Evolutionary conservation across 768 basidiomycete species (phyloP), one percentile per base, ranked within the genome.

Genomic region (Strobilomyces confusus): DNA sequence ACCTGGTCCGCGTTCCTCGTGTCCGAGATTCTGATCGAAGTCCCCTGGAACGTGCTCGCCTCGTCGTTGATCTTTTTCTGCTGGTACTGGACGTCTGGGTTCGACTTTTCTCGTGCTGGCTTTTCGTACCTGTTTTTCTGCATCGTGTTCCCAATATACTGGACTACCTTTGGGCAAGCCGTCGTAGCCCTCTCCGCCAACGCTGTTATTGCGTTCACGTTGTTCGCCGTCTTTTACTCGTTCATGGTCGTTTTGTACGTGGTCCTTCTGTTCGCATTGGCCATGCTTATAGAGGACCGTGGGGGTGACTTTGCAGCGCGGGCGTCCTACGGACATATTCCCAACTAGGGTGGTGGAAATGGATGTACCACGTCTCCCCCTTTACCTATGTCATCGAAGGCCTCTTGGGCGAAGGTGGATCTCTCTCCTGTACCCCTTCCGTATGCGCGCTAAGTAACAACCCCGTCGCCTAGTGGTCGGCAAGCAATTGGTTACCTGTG

Each of bases 1-100:
- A 73, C 73, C 58, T 86, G 83, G 83, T 74, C 79, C 0, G 79
- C 81, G 0, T 69, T 84, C 30, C 55, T 82, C n/a, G 76, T 80
- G 1, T 73, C 82, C 0, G 78, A 80, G 58, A 67, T 84, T 22
- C 54, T 83, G 13, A 69, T 70, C 32, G 78, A 79, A 61, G 41
- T 75, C 1, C 76, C 76, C 15, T 73, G 75, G 65, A 78, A 78
- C 53, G 72, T 77, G 19, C 15, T 73, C 38, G 65, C 64, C 9
- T 71, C 73, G 0, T 67, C 74, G 8, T 8, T 80, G 19, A 74
- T 73, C 63, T 80, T 75, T 63, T 41, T 73, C 41, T 75, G 75
- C 63, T 81, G 77, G 78, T 80, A 75, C 60, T 80, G 74, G 73
- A 69, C 75, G 8, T 72, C 79, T 46, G 76, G 75, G 5, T 73